Conservation (phyloP, 2,329 filamentous ascomycete species). For the Trichoderma citrinoviride region DNA sequence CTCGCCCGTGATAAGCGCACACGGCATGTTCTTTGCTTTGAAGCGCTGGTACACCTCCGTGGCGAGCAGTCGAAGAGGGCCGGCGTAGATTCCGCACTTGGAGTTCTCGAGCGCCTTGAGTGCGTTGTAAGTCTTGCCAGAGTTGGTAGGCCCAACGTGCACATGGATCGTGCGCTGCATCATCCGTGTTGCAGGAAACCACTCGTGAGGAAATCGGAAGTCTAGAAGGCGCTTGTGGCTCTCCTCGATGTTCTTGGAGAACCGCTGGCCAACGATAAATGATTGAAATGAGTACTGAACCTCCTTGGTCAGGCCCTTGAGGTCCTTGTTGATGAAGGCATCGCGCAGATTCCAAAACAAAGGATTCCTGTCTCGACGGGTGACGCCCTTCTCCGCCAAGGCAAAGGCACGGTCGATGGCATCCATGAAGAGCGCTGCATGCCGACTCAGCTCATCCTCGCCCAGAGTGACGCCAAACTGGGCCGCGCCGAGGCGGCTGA, state of each 20-base stretch:
- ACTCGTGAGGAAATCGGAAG: conserved; percentile 84
- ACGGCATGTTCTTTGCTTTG: conserved; percentile 70
- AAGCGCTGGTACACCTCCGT: conserved; percentile 95
- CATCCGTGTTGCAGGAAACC: conserved; percentile 81
- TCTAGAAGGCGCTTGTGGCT: conserved; percentile 61
- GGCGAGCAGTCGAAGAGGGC: conserved; percentile 81
- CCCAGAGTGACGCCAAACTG: conserved; percentile 31
- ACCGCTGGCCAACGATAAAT: conserved; percentile 56
- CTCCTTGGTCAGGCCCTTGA: conserved; percentile 52
- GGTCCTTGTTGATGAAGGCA: conserved; percentile 55
- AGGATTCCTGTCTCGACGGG: conserved; percentile 46
- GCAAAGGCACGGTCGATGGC: conserved; percentile 46
- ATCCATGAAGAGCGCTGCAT: conserved; percentile 46
- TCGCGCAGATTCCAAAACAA: conserved; percentile 58
- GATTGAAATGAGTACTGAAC: conserved; percentile 68
- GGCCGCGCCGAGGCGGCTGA: conserved; percentile 32
- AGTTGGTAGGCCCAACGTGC: conserved; percentile 96
- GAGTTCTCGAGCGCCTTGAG: conserved; percentile 78
- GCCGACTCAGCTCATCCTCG: conserved; percentile 43
- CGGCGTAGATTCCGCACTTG: conserved; percentile 79
- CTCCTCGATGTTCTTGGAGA: conserved; percentile 53
- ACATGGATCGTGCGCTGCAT: conserved; percentile 83
- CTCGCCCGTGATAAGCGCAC: conserved; percentile 85
- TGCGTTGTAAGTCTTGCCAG: conserved; percentile 95
- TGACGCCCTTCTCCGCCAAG: conserved; percentile 41